Evolutionary conservation across 2,329 filamentous ascomycete species (phyloP), one percentile per base, ranked within the genome.

Genomic region (Colletotrichum salicis): DNA sequence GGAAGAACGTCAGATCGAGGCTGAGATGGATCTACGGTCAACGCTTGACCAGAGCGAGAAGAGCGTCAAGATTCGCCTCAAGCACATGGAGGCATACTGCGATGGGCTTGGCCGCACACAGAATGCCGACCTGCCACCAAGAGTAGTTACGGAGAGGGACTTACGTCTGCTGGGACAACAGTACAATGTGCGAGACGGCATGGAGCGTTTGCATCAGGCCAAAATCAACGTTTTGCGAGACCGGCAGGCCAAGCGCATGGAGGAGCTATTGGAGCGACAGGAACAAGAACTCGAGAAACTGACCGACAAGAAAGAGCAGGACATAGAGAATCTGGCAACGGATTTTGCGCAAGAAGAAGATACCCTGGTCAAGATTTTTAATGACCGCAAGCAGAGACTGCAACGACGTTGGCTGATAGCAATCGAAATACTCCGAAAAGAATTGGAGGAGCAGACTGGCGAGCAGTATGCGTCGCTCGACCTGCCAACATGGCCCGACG

Each of bases 201-300:
- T 91, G 84, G 86, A 87, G 71, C 85, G 88, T 48, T 81, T 89
- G 3, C 89, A 91, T 73, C 84, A 89, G 75, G 84, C 87, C 51
- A 88, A 88, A 77, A 90, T 92, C 77, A 91, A 91, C 75, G 89
- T 91, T 31, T 86, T 92, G 83, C 84, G 90, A n/a, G 90, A 91
- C 71, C 86, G 87, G 54, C 90, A 92, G 77, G 85, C 88, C 1
- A 90, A 90, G 76, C 84, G 87, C 35, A 87, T 91, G 83, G 89
- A 91, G 75, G 87, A 90, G 72, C 82, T 91, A 4, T 78, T 88
- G 1, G 83, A 86, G 51, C 83, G 86, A 29, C 90, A 92, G 74
- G 85, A 87, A 71, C 78, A 78, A 1, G 89, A 91, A 75, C 76
- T 88, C 62, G 80, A 83, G 29, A 82, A 81, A 58, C 78, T 90